A percentile compares a stretch with the other conserved stretches of the same genome.
These are phyloP conservation scores for Pyrrhoderma noxium DNA, from an alignment of 1,284 basidiomycete species.

Conservation along the genomic window DNA sequence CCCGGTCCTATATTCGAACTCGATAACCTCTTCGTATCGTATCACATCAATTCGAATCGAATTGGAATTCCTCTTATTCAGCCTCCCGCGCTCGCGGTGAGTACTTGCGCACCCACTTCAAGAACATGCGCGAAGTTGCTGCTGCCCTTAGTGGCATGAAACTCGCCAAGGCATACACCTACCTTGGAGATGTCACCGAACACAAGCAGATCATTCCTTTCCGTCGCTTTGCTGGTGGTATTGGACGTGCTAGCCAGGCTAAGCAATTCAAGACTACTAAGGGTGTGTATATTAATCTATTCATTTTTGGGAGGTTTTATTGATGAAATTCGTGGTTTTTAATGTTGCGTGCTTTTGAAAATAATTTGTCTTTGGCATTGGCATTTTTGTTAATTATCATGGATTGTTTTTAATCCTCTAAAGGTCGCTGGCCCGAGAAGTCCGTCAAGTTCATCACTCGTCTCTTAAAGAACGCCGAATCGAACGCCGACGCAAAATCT, in stretches of 20 bases:
- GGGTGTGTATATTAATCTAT: constrained; percentile 48
- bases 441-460: constrained; percentile 94
- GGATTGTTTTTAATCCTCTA: not conserved
- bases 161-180: constrained; percentile 92
- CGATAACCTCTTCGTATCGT: too few relatives aligned
- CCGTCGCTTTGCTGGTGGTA: constrained; percentile 94
- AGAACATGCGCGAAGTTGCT: constrained; percentile 98
- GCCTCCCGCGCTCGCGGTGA: constrained; percentile 90
- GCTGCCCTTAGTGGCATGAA: constrained; percentile 86
- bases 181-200: constrained; percentile 91
- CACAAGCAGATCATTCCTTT: constrained; percentile 98
- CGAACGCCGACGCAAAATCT: constrained; percentile 98
- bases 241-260: constrained; percentile 95
- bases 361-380: too few relatives aligned
- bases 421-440: constrained; percentile 99
- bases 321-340: too few relatives aligned
- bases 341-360: too few relatives aligned
- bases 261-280: constrained; percentile 97
- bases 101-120: constrained; percentile 99
- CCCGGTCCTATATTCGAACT: too few relatives aligned
- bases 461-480: constrained; percentile 97
- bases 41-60: not conserved
- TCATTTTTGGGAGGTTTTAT: too few relatives aligned
- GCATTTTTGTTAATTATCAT: too few relatives aligned
- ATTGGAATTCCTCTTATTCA: constrained; percentile 28